These are phyloP conservation scores for Debaryomycetaceae sp. DNA, from an alignment of 1,139 yeast genomes.

Conservation along the genomic window DNA sequence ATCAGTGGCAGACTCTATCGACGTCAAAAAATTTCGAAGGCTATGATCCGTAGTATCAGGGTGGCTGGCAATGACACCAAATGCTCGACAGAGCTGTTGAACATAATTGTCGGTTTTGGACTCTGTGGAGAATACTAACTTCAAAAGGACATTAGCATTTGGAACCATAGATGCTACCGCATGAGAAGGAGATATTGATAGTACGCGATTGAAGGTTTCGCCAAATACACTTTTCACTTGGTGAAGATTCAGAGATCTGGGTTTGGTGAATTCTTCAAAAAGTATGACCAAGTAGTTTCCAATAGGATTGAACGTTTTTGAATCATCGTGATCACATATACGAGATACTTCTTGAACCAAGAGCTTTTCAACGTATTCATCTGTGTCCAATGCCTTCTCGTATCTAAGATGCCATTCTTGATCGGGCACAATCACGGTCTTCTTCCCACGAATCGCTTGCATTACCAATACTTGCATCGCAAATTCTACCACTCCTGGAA, in stretches of 20 bases:
- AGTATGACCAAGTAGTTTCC: conserved; percentile 12
- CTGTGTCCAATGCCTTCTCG: conserved; percentile 62
- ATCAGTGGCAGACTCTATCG: conserved; percentile 3
- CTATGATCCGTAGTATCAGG: conserved; percentile 10
- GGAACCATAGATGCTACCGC: conserved; percentile 16
- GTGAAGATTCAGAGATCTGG: conserved; percentile 9
- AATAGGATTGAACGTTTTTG: conserved; percentile 7
- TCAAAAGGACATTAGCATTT: conserved; percentile 11
- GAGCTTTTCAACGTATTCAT: conserved; percentile 36
- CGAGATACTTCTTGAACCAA: conserved; percentile 19
- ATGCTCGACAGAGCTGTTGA: conserved; percentile 30
- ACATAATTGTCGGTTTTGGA: conserved; percentile 22
- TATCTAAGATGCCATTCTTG: conserved; percentile 67
- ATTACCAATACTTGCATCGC: conserved; percentile 48
- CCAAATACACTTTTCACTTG: conserved; percentile 14
- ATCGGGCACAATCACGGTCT: conserved; percentile 54
- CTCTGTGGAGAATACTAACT: conserved; percentile 13
- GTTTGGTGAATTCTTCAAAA: conserved; percentile 13
- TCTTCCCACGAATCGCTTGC: conserved; percentile 42
- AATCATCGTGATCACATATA: conserved; percentile 9
- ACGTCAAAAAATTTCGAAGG: conserved; percentile 6
- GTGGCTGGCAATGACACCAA: conserved; percentile 51
- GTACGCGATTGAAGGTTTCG: conserved; percentile 18
- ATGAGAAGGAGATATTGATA: conserved; percentile 25
- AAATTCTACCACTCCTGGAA: conserved; percentile 36